These are phyloP conservation scores for Fusarium sp. DNA, from an alignment of 2,329 filamentous ascomycete genomes.

Conservation along the genomic window DNA sequence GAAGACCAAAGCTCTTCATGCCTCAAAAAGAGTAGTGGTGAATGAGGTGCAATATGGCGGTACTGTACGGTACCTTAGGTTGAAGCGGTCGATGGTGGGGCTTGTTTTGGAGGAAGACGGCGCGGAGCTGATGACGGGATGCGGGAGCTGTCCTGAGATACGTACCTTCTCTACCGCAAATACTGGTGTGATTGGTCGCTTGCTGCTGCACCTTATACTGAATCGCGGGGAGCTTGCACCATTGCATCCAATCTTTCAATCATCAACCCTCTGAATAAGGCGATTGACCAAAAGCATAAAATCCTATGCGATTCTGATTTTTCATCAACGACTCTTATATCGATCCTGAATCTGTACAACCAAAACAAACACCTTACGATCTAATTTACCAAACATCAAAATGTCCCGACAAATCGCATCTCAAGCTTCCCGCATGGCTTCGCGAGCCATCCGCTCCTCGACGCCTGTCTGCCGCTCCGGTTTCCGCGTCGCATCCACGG, in stretches of 20 bases:
- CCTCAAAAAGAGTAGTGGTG: constrained; percentile 11
- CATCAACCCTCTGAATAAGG: constrained; percentile 13
- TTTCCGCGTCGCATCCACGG: constrained; percentile 35
- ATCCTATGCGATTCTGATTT: background rate
- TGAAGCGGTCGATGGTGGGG: constrained; percentile 41
- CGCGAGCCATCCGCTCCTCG: constrained; percentile 50
- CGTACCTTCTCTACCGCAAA: constrained; percentile 33
- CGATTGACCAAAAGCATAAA: constrained; percentile 18
- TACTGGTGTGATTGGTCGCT: constrained; percentile 28
- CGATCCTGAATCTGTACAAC: background rate
- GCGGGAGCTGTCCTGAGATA: constrained; percentile 23
- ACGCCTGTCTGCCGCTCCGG: constrained; percentile 40
- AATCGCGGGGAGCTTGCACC: constrained; percentile 31
- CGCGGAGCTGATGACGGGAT: constrained; percentile 35
- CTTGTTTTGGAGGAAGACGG: constrained; percentile 15
- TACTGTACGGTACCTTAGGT: constrained; percentile 9
- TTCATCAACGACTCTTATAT: background rate
- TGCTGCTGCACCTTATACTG: constrained; percentile 21
- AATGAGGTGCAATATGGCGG: background rate
- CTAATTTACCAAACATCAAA: constrained; percentile 12
- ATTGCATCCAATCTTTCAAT: constrained; percentile 22
- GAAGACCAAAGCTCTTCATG: constrained; percentile 40
- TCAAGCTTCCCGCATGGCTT: constrained; percentile 55
- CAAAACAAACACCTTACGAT: background rate
- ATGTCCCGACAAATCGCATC: constrained; percentile 53